Evolutionary conservation across 1,284 basidiomycete genomes (phyloP).

Genomic region (Trichosporon inkin): DNA sequence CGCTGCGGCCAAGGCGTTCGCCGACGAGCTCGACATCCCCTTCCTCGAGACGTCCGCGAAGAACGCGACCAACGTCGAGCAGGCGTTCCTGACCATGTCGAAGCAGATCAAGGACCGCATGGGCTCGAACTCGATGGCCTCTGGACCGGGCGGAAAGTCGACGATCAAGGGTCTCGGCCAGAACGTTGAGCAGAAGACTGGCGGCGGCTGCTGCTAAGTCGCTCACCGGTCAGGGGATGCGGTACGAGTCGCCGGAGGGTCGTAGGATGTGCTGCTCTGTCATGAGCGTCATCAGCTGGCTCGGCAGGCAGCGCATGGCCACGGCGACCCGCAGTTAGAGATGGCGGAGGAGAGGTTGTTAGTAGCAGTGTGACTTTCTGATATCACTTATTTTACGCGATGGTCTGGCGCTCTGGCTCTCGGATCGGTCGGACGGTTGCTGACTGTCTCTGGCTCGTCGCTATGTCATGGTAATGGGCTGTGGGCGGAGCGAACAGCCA

Average conservation of each 20-base stretch:
- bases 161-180: conserved; percentile 61
- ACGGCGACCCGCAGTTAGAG: not conserved
- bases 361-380: conserved; percentile 1
- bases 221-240: not conserved
- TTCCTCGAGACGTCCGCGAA: conserved; percentile 99
- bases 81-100: conserved; percentile 99
- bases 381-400: not conserved
- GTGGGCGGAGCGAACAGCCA: not conserved
- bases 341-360: conserved; percentile 4
- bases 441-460: not conserved
- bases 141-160: conserved; percentile 52
- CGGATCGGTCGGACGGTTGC: too few relatives aligned
- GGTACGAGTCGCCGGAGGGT: conserved; percentile 1
- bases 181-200: conserved; percentile 67
- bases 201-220: conserved; percentile 67
- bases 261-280: not conserved
- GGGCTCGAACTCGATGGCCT: conserved; percentile 53
- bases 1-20: conserved; percentile 94
- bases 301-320: too few relatives aligned
- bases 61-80: conserved; percentile 97
- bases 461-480: not conserved
- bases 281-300: too few relatives aligned
- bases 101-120: conserved; percentile 95
- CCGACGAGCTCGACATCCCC: conserved; percentile 88
- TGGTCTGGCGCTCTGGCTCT: too few relatives aligned